These are phyloP conservation scores for Tricholoma bakamatsutake DNA, from an alignment of 768 basidiomycete genomes.

Conservation along the genomic window DNA sequence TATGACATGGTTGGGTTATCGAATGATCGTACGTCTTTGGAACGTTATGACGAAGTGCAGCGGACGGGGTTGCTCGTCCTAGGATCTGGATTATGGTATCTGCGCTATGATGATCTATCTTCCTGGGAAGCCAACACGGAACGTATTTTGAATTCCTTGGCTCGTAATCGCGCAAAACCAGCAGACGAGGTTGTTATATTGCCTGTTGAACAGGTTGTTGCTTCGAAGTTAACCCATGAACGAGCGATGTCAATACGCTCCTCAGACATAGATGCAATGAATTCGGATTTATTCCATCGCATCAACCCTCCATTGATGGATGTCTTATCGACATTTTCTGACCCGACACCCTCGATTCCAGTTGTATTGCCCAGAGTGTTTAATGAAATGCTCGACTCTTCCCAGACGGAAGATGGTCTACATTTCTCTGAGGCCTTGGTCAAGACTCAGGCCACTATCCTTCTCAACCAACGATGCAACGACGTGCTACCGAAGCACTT, in stretches of 20 bases:
- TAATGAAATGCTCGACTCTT: conserved; percentile 70
- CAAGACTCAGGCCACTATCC: conserved; percentile 65
- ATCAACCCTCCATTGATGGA: conserved; percentile 33
- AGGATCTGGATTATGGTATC: conserved; percentile 87
- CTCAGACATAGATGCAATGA: conserved; percentile 87
- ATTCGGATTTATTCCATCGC: conserved; percentile 74
- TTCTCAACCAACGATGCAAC: conserved; percentile 82
- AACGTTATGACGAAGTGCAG: conserved; percentile 2
- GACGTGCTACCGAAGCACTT: conserved; percentile 53
- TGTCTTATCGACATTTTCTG: conserved; percentile 22
- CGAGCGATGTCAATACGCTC: conserved; percentile 65
- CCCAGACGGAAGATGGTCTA: conserved; percentile 78
- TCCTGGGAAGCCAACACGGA: conserved; percentile 78
- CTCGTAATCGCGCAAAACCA: conserved; percentile 29
- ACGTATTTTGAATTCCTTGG: conserved; percentile 46
- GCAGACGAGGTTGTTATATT: conserved; percentile 76
- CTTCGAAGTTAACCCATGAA: conserved; percentile 56
- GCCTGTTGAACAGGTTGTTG: conserved; percentile 69
- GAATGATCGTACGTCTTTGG: not conserved
- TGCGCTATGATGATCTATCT: conserved; percentile 76
- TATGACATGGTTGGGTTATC: conserved; percentile 32
- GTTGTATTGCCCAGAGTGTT: conserved; percentile 72
- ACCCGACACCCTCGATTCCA: conserved; percentile 18
- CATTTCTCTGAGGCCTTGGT: conserved; percentile 67
- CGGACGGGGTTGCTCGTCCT: conserved; percentile 67